These are phyloP conservation scores for Podospora bellae-mahoneyi DNA, from an alignment of 495 filamentous ascomycete species.

Conservation along the genomic window DNA sequence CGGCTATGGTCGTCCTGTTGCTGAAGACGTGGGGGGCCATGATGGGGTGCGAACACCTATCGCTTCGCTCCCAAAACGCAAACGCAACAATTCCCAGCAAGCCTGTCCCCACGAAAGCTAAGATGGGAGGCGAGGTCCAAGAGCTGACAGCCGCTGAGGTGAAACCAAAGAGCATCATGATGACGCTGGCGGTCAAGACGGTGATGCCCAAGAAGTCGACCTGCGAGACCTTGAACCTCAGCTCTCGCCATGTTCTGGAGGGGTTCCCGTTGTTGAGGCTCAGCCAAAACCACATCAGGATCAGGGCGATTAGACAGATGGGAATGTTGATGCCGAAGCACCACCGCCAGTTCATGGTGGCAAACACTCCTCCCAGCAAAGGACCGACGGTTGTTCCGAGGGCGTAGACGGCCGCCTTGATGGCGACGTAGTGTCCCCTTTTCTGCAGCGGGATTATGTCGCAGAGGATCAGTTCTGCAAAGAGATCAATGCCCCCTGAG, in stretches of 20 bases:
- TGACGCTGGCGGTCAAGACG: slow-evolving; percentile 31
- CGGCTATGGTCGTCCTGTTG: slow-evolving; percentile 35
- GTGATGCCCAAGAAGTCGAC: slow-evolving; percentile 34
- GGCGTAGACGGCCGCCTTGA: slow-evolving; percentile 67
- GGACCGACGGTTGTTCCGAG: slow-evolving; percentile 71
- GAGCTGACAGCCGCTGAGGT: slow-evolving; percentile 28
- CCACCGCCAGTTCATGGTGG: slow-evolving; percentile 40
- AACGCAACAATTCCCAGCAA: slow-evolving; percentile 27
- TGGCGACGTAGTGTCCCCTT: slow-evolving; percentile 58
- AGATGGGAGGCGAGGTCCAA: slow-evolving; percentile 28
- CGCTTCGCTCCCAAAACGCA: slow-evolving; percentile 28
- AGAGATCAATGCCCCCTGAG: slow-evolving; percentile 63
- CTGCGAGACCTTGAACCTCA: slow-evolving; percentile 18
- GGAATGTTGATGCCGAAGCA: slow-evolving; percentile 34
- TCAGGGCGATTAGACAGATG: slow-evolving; percentile 24
- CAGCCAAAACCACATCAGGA: slow-evolving; percentile 33
- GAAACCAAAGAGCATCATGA: slow-evolving; percentile 35
- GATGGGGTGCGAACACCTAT: slow-evolving; percentile 31
- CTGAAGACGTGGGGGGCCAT: slow-evolving; percentile 37
- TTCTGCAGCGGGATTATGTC: slow-evolving; percentile 69
- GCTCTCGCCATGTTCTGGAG: slow-evolving; percentile 1
- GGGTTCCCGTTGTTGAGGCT: slow-evolving; percentile 24
- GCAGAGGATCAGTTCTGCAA: slow-evolving; percentile 45
- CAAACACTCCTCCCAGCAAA: slow-evolving; percentile 72
- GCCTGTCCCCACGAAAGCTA: slow-evolving; percentile 23